Evolutionary conservation across 192 early-diverging fungal species (phyloP).

Genomic region (Glomus cerebriforme): DNA sequence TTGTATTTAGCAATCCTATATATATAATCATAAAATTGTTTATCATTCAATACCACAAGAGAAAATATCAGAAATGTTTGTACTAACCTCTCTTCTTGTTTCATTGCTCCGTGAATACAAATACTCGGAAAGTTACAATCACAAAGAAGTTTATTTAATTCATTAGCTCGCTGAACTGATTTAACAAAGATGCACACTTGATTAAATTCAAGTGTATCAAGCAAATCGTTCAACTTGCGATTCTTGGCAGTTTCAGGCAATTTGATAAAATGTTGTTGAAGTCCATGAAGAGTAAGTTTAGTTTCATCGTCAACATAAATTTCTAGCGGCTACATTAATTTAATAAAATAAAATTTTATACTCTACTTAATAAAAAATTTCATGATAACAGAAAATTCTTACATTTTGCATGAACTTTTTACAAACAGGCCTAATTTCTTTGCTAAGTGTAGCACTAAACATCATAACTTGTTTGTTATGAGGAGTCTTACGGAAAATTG

Average conservation of each 20-base stretch:
- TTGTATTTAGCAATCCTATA: constrained; percentile 83
- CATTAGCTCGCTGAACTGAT: constrained; percentile 83
- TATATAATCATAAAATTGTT: not conserved
- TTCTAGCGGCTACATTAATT: constrained; percentile 74
- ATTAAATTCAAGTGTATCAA: constrained; percentile 97
- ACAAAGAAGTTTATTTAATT: constrained; percentile 82
- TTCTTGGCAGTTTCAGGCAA: constrained; percentile 88
- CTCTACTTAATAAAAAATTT: constrained; percentile 26
- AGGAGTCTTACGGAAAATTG: constrained; percentile 92
- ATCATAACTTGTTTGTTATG: constrained; percentile 99
- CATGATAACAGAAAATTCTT: constrained; percentile 34
- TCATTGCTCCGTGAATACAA: constrained; percentile 89
- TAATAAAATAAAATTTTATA: constrained; percentile 7
- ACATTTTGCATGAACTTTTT: constrained; percentile 97
- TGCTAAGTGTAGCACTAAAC: constrained; percentile 94
- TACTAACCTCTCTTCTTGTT: constrained; percentile 81
- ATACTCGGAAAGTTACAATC: constrained; percentile 94
- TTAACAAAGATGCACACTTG: constrained; percentile 98
- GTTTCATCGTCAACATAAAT: constrained; percentile 98
- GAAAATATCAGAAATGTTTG: not conserved
- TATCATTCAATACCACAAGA: not conserved
- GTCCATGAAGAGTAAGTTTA: constrained; percentile 96
- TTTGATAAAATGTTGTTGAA: constrained; percentile 93
- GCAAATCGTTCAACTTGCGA: constrained; percentile 87
- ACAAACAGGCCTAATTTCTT: constrained; percentile 91